phyloP scores from a whole-genome alignment of 768 basidiomycete species.

The Kwoniella sp. region DNA sequence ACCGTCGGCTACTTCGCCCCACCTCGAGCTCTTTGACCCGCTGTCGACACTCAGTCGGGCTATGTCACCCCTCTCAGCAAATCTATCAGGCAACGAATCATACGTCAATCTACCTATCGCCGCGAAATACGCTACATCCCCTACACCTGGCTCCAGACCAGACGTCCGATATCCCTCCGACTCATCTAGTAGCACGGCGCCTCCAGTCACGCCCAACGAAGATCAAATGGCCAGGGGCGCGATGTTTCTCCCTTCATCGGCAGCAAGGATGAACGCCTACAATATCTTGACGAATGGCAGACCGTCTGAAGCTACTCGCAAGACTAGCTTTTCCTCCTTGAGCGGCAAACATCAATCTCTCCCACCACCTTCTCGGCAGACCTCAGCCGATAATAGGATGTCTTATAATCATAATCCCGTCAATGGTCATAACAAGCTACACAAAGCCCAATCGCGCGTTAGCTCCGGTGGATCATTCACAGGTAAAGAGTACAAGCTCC shows the following conservation, averaged over 20 bases:
- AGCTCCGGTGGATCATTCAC: slow-evolving; percentile 12
- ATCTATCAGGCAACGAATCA: slow-evolving; percentile 60
- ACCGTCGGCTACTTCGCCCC: slow-evolving; percentile 63
- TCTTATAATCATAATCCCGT: slow-evolving; percentile 23
- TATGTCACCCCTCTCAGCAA: slow-evolving; percentile 61
- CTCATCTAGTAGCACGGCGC: slow-evolving; percentile 16
- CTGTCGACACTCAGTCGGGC: slow-evolving; percentile 29
- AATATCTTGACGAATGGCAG: slow-evolving; percentile 46
- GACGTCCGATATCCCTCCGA: slow-evolving; percentile 18
- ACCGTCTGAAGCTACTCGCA: slow-evolving; percentile 28
- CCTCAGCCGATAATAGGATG: slow-evolving; percentile 17
- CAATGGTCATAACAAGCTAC: slow-evolving; percentile 19
- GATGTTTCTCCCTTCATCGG: slow-evolving; percentile 8
- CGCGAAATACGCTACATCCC: slow-evolving; percentile 71
- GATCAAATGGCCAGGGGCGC: slow-evolving; percentile 7
- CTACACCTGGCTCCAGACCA: background rate
- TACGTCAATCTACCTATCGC: slow-evolving; percentile 82
- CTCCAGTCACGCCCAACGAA: slow-evolving; percentile 19
- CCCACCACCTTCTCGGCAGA: slow-evolving; percentile 40
- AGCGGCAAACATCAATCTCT: slow-evolving; percentile 46
- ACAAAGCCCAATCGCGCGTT: slow-evolving; percentile 16
- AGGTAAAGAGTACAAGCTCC: slow-evolving; percentile 58
- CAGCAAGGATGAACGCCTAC: slow-evolving; percentile 44
- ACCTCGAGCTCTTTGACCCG: slow-evolving; percentile 36
- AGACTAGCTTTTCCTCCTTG: slow-evolving; percentile 22